These are phyloP conservation scores for Phytophthora rubi DNA, from an alignment of 352 stramenopile genomes.

Conservation along the genomic window DNA sequence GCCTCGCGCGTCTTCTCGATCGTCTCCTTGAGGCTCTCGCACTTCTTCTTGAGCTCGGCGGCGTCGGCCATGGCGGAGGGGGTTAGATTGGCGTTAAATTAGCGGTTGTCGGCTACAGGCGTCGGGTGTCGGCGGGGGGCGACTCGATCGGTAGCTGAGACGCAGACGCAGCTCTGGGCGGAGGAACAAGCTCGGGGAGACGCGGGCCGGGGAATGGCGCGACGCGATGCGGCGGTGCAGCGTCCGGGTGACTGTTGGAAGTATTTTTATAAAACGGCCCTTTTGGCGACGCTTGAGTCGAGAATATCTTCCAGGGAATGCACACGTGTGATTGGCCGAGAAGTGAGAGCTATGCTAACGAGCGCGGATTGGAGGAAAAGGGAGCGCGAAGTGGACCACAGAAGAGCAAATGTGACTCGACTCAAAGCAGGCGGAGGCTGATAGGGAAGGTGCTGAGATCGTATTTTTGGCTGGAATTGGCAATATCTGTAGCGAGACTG, in stretches of 20 bases:
- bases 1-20: slow-evolving; percentile 85
- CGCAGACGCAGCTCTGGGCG: slow-evolving; percentile 1
- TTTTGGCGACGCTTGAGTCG: slow-evolving; percentile 21
- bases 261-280: slow-evolving; percentile 18
- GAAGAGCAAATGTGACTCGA: too few species aligned
- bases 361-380: neutral
- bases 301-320: slow-evolving; percentile 34
- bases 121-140: neutral
- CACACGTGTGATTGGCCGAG: slow-evolving; percentile 8
- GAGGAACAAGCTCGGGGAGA: slow-evolving; percentile 2
- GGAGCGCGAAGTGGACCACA: too few species aligned
- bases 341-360: neutral
- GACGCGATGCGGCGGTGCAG: neutral
- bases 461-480: too few species aligned
- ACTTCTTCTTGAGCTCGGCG: slow-evolving; percentile 88
- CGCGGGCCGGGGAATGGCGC: slow-evolving; percentile 11
- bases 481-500: too few species aligned
- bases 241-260: slow-evolving; percentile 5
- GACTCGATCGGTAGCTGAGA: slow-evolving; percentile 7
- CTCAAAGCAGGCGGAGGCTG: too few species aligned
- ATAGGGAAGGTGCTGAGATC: too few species aligned
- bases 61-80: slow-evolving; percentile 65
- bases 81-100: too few species aligned
- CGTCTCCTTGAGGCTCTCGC: slow-evolving; percentile 86
- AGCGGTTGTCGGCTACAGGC: slow-evolving; percentile 4